A percentile compares a stretch with the other conserved stretches of the same genome.
These are phyloP conservation scores for Glaciozyma martinii DNA, from an alignment of 768 basidiomycete species.

Conservation along the genomic window DNA sequence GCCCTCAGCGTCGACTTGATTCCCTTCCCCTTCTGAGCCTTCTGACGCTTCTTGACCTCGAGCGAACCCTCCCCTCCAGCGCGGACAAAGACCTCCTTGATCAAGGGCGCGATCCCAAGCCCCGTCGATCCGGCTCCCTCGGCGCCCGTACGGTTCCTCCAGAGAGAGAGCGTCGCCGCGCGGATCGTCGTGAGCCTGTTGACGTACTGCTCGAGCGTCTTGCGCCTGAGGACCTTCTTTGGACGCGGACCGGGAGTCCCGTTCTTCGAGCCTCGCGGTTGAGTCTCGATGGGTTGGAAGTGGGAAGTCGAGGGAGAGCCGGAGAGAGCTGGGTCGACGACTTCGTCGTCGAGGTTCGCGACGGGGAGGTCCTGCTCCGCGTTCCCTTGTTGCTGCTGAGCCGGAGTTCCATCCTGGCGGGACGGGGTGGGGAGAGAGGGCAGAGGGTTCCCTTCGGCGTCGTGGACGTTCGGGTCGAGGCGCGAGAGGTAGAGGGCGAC, in stretches of 20 bases:
- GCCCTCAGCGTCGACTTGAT: no score
- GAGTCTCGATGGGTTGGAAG: neutral
- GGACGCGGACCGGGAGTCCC: neutral
- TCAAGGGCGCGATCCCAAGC: neutral
- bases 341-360: neutral
- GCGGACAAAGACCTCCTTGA: neutral
- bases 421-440: neutral
- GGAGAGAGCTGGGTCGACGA: neutral
- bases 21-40: neutral
- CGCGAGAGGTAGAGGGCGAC: conserved; percentile 19
- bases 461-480: neutral
- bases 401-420: neutral
- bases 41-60: conserved; percentile 2
- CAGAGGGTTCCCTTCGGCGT: neutral
- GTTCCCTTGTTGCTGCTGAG: neutral
- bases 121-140: neutral
- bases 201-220: conserved; percentile 5
- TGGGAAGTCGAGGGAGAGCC: neutral
- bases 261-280: neutral
- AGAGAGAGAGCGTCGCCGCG: neutral
- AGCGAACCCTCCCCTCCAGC: neutral
- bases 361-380: neutral
- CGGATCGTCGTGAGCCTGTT: neutral
- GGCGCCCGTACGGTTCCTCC: neutral
- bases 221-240: neutral